A percentile compares a stretch with the other conserved stretches of the same genome.
These are phyloP conservation scores for Laburnicola sp. DNA, from an alignment of 2,329 filamentous ascomycete species.

Conservation along the genomic window DNA sequence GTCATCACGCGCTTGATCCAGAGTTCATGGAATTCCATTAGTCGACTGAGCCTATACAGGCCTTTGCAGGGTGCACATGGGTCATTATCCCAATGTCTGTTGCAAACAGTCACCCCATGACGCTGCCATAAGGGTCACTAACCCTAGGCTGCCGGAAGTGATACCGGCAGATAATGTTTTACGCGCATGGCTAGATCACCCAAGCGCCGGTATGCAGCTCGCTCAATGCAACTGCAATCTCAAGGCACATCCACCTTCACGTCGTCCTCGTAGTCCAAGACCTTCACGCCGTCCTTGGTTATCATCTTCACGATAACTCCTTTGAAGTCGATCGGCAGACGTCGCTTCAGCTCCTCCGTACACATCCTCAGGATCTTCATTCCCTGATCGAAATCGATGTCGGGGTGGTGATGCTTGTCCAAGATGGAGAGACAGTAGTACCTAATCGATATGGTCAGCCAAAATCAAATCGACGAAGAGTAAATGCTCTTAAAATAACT, in stretches of 20 bases:
- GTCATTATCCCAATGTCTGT: neutral
- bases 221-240: constrained; percentile 15
- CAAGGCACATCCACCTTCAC: constrained; percentile 67
- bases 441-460: constrained; percentile 48
- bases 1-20: no score
- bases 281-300: constrained; percentile 87
- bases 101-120: no score
- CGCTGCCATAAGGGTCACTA: no score
- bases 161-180: neutral
- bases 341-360: constrained; percentile 93
- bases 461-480: neutral
- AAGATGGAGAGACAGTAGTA: constrained; percentile 98
- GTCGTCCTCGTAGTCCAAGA: constrained; percentile 84
- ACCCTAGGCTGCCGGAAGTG: no score
- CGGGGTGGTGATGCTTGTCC: constrained; percentile 97
- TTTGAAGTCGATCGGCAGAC: constrained; percentile 98
- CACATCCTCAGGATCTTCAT: constrained; percentile 93
- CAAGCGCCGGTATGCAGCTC: neutral
- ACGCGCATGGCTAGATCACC: neutral
- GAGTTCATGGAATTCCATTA: neutral
- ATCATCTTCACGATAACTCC: constrained; percentile 91
- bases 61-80: neutral
- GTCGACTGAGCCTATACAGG: neutral
- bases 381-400: constrained; percentile 86
- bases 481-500: no score